phyloP scores from a whole-genome alignment of 139 green algal species.

The Limnomonas spitsbergensis region DNA sequence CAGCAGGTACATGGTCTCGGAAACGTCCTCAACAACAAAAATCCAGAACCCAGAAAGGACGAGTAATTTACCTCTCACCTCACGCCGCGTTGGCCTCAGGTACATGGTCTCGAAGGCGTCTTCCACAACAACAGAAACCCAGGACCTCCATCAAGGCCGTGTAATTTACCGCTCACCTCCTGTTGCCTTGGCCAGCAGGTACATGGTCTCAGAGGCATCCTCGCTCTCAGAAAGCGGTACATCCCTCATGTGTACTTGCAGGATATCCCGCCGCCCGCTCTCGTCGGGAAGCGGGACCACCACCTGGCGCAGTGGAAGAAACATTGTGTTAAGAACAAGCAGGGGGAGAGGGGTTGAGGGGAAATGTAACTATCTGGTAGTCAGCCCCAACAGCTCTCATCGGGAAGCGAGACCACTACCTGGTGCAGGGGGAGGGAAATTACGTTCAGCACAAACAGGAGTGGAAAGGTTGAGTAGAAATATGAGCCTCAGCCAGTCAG shows the following conservation, averaged over 20 bases:
- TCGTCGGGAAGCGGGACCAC: slow-evolving; percentile 77
- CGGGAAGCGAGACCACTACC: slow-evolving; percentile 77
- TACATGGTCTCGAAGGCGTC: too few species aligned
- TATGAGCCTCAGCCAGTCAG: too few species aligned
- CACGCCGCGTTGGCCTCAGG: background rate
- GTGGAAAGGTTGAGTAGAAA: too few species aligned
- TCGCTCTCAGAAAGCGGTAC: slow-evolving; percentile 26
- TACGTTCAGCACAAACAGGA: too few species aligned
- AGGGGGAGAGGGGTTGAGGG: too few species aligned
- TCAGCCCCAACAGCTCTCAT: slow-evolving; percentile 59
- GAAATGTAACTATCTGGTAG: too few species aligned
- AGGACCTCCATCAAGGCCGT: too few species aligned
- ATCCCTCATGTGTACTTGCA: slow-evolving; percentile 74
- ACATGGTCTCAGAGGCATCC: background rate
- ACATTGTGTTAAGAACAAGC: too few species aligned
- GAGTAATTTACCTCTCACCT: slow-evolving; percentile 7
- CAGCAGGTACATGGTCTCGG: background rate
- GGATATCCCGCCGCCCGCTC: slow-evolving; percentile 63
- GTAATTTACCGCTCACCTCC: slow-evolving; percentile 5
- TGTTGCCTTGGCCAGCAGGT: background rate
- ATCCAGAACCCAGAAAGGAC: too few species aligned
- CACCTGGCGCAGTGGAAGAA: too few species aligned
- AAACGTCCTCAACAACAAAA: background rate
- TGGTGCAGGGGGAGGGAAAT: too few species aligned
- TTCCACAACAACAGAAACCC: too few species aligned